A percentile compares a stretch with the other conserved stretches of the same genome.
These are phyloP conservation scores for Leucosporidium creatinivorum DNA, from an alignment of 768 basidiomycete species.

Conservation along the genomic window DNA sequence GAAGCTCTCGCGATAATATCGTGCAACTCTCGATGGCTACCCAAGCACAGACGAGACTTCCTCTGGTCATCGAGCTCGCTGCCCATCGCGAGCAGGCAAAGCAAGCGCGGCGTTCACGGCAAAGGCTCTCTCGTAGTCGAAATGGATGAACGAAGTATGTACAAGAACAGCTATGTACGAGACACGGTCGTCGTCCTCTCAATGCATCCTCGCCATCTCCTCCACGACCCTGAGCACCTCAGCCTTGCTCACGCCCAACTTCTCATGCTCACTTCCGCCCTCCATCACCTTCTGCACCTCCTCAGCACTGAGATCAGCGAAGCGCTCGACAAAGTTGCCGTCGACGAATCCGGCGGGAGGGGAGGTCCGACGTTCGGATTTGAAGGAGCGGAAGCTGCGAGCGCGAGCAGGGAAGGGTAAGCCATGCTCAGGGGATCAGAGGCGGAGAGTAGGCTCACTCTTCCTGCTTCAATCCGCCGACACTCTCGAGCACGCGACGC, in stretches of 20 bases:
- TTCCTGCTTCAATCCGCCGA: constrained; percentile 57
- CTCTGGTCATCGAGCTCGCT: no score
- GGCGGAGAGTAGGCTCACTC: constrained; percentile 46
- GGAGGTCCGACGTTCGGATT: constrained; percentile 48
- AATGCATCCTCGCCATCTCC: constrained; percentile 42
- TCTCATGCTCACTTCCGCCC: constrained; percentile 51
- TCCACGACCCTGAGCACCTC: constrained; percentile 48
- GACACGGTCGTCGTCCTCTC: no score
- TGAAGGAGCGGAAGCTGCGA: constrained; percentile 56
- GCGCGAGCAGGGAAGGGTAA: neutral
- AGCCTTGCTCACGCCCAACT: constrained; percentile 46
- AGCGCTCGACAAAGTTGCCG: constrained; percentile 72
- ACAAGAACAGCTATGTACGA: no score
- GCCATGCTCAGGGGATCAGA: neutral
- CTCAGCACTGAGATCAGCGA: constrained; percentile 47
- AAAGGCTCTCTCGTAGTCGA: no score
- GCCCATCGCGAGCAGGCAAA: no score
- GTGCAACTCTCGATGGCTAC: no score
- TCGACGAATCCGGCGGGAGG: constrained; percentile 72
- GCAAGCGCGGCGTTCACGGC: no score
- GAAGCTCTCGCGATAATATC: no score
- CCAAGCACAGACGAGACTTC: no score
- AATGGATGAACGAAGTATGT: no score
- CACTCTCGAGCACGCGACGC: constrained; percentile 49
- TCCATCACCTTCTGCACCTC: constrained; percentile 52